A percentile compares a stretch with the other conserved stretches of the same genome.
Conservation (phyloP, 495 filamentous ascomycete species). For the Aspergillus kassunensis region DNA sequence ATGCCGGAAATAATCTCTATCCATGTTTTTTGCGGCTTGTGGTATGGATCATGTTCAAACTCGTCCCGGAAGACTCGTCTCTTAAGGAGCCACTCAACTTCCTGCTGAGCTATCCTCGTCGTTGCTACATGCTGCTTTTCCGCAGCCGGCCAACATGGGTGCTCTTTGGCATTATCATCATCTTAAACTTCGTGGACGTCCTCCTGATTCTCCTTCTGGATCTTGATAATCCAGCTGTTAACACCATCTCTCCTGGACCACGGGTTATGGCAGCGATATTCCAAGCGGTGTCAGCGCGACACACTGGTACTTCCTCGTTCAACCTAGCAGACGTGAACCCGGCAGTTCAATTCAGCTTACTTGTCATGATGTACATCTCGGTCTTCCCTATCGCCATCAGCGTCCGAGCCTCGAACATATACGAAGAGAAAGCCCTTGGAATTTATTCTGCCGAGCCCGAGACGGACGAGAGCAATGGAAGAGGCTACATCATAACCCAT, state of each 20-base stretch:
- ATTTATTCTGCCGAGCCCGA: conserved; percentile 55
- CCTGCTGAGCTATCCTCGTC: conserved; percentile 56
- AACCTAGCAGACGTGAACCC: conserved; percentile 55
- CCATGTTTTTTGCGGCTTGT: conserved; percentile 74
- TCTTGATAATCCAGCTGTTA: conserved; percentile 33
- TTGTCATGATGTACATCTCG: conserved; percentile 73
- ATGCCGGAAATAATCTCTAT: conserved; percentile 79
- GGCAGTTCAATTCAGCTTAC: conserved; percentile 56
- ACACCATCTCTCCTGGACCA: conserved; percentile 21
- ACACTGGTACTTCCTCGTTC: conserved; percentile 55
- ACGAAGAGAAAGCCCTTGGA: conserved; percentile 66
- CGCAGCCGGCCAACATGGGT: conserved; percentile 58
- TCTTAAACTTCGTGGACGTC: conserved; percentile 54
- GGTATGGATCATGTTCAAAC: conserved; percentile 63
- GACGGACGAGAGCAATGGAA: conserved; percentile 29
- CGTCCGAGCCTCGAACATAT: conserved; percentile 61
- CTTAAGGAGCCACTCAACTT: conserved; percentile 42
- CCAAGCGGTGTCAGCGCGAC: conserved; percentile 57
- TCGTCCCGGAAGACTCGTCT: conserved; percentile 40
- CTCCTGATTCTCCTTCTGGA: conserved; percentile 60
- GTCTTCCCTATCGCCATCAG: conserved; percentile 73
- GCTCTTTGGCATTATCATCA: conserved; percentile 54
- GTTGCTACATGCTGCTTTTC: conserved; percentile 62
- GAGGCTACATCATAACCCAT: conserved; percentile 51
- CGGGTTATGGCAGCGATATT: conserved; percentile 56